Percentiles rank a stretch among this genome's conserved stretches.
These are phyloP conservation scores for Paramarasmius palmivorus DNA, from an alignment of 1,284 basidiomycete genomes.

Conservation along the genomic window DNA sequence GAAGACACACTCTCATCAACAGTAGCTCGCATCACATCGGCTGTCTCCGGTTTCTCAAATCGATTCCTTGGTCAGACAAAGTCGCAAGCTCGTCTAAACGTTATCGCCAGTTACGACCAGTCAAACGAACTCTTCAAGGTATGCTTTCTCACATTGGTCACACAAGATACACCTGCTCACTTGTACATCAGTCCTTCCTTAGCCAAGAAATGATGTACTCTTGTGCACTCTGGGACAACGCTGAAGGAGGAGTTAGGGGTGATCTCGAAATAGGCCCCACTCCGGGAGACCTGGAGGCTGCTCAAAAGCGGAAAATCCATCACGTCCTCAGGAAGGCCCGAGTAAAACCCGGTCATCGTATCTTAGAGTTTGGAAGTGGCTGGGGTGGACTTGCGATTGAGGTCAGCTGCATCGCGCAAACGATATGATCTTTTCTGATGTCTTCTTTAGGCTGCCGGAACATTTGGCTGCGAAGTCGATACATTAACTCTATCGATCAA, in stretches of 20 bases:
- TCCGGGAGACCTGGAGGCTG: constrained; percentile 74
- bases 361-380: constrained; percentile 91
- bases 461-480: constrained; percentile 81
- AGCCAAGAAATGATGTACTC: constrained; percentile 93
- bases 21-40: constrained; percentile 66
- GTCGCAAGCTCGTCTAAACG: constrained; percentile 79
- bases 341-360: constrained; percentile 74
- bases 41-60: constrained; percentile 74
- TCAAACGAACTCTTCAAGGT: constrained; percentile 81
- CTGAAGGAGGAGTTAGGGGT: constrained; percentile 71
- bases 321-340: constrained; percentile 78
- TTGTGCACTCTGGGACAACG: constrained; percentile 77
- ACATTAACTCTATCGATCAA: constrained; percentile 85
- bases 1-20: constrained; percentile 61
- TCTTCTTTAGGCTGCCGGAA: constrained; percentile 54
- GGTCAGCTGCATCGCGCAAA: constrained; percentile 43
- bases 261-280: constrained; percentile 53
- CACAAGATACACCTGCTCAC: constrained; percentile 7
- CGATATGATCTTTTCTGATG: constrained; percentile 13
- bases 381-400: constrained; percentile 92
- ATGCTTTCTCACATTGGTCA: constrained; percentile 15
- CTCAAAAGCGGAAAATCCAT: constrained; percentile 80
- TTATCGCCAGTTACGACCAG: constrained; percentile 88
- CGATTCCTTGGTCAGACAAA: constrained; percentile 80
- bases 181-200: constrained; percentile 65